These are phyloP conservation scores for Colletotrichum godetiae DNA, from an alignment of 2,329 filamentous ascomycete species.

Conservation along the genomic window DNA sequence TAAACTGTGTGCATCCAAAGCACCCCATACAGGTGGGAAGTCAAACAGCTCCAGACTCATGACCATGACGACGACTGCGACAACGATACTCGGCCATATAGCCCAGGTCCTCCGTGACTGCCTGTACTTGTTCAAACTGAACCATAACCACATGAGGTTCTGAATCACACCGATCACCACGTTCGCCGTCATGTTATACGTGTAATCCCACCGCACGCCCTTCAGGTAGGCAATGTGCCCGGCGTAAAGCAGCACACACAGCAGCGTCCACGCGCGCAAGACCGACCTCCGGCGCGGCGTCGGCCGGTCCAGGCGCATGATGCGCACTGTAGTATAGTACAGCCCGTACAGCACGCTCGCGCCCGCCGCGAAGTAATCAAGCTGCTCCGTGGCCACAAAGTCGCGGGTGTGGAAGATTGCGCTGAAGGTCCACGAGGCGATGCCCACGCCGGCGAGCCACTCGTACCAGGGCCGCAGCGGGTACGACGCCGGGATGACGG, in stretches of 20 bases:
- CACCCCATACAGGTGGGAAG: conserved; percentile 85
- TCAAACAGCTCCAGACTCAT: conserved; percentile 98
- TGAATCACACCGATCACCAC: conserved; percentile 83
- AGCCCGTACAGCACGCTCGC: conserved; percentile 91
- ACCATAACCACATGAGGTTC: conserved; percentile 88
- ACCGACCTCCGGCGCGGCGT: conserved; percentile 57
- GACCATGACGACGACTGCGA: conserved; percentile 89
- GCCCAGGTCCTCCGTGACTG: conserved; percentile 82
- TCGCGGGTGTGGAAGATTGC: conserved; percentile 94
- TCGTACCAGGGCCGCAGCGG: conserved; percentile 84
- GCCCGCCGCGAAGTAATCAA: conserved; percentile 96
- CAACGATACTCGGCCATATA: conserved; percentile 88
- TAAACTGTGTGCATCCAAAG: conserved; percentile 91
- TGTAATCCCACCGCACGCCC: conserved; percentile 91
- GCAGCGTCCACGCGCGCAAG: conserved; percentile 78
- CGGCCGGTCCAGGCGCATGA: conserved; percentile 82
- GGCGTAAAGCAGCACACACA: conserved; percentile 78
- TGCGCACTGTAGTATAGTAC: conserved; percentile 84
- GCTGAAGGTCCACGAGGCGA: conserved; percentile 87
- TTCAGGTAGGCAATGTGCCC: conserved; percentile 86
- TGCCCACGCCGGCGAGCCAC: conserved; percentile 81
- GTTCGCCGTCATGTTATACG: conserved; percentile 98
- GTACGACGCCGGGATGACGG: conserved; percentile 78
- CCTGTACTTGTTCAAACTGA: conserved; percentile 80
- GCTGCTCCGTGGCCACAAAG: conserved; percentile 85